Evolutionary conservation across 2,329 filamentous ascomycete genomes (phyloP), one percentile per base, ranked within the genome.

Genomic region (Pseudocercospora eumusae): DNA sequence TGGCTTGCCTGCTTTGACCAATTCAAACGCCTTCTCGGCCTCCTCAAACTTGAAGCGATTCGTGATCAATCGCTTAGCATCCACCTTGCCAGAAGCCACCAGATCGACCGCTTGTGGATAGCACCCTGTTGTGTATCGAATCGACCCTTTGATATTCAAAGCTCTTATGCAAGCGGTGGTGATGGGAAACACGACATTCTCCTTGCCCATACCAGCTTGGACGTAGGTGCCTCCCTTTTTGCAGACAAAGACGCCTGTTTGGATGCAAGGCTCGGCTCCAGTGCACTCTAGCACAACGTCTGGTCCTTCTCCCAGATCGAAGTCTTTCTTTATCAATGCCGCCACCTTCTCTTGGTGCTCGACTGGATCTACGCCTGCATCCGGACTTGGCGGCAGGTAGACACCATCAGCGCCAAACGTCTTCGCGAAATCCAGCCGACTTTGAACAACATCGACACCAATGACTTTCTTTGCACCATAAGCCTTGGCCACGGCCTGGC

Each of bases 381-480:
- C 64, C 0, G 75, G 68, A 40, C 68, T 68, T 1, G 74, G 69
- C 0, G 79, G 76, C 1, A 80, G 69, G 56, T 79, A 80, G 1
- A 79, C 75, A 11, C 74, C 73, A 42, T 82, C 78, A 0, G 80
- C 82, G 1, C 76, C 81, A 49, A 66, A 70, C n/a, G 47, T 62
- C 23, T 80, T 81, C 13, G 93, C 92, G 72, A 96, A 93, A 61
- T 91, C 85, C 63, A 96, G 81, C 76, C 93, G 86, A 66, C 83
- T 79, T 69, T 87, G 83, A 63, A 93, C 86, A 70, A 96, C 92
- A 79, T 97, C 93, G 50, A 96, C 91, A 5, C 85, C 86, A 25
- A 96, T 87, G 10, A 96, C 84, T 74, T 87, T 93, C 60, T 83
- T 83, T 0, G 93, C 92, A 10, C 93, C 93, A 69, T 90, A 93